phyloP scores from a whole-genome alignment of 192 early-diverging fungal genomes.

The Backusella circina region DNA sequence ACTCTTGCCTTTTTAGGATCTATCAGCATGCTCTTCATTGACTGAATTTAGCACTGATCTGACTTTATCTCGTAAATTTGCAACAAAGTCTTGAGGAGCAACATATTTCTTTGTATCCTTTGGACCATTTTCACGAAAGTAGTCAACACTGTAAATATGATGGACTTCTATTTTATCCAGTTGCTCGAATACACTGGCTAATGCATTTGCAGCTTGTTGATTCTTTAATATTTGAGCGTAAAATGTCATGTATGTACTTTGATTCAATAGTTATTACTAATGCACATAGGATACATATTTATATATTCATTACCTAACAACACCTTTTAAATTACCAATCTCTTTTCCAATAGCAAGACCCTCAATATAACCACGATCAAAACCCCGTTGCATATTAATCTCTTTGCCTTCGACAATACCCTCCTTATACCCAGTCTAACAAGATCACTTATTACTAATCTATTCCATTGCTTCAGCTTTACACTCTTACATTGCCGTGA shows the following conservation, averaged over 20 bases:
- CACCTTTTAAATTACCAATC: conserved; percentile 51
- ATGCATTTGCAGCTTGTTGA: neutral
- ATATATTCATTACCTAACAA: conserved; percentile 40
- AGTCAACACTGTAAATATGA: conserved; percentile 4
- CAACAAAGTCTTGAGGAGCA: neutral
- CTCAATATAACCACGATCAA: conserved; percentile 59
- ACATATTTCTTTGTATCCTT: neutral
- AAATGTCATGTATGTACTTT: conserved; percentile 1
- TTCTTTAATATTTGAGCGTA: conserved; percentile 3
- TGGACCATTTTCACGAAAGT: conserved; percentile 11
- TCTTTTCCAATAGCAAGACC: conserved; percentile 46
- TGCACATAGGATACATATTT: too few relatives aligned
- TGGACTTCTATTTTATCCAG: neutral
- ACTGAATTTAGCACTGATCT: neutral
- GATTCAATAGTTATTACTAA: neutral
- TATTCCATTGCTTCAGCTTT: neutral
- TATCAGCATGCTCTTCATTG: neutral
- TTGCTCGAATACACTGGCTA: neutral
- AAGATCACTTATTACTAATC: neutral
- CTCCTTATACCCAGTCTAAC: conserved; percentile 60
- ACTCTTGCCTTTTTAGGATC: neutral
- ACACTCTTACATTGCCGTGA: conserved; percentile 54
- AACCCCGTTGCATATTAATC: conserved; percentile 51
- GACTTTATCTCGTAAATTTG: neutral
- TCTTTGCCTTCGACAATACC: conserved; percentile 64